Conservation (phyloP, 1,284 basidiomycete genomes). For the Chondrostereum purpureum region DNA sequence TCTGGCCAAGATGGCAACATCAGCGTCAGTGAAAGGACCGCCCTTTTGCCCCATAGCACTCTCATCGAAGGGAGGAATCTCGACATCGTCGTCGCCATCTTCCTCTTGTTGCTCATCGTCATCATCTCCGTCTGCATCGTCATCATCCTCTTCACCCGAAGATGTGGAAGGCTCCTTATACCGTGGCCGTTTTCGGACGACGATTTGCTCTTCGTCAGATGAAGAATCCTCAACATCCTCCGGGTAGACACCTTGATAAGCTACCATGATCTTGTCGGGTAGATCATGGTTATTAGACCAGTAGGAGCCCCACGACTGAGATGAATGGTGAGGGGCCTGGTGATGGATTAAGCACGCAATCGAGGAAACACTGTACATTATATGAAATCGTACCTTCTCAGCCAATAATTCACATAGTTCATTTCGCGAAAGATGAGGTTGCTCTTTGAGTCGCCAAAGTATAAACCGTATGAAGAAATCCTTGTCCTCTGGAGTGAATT, state of each 20-base stretch:
- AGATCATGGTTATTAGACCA: constrained; percentile 55
- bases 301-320: constrained; percentile 53
- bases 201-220: constrained; percentile 18
- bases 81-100: constrained; percentile 19
- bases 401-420: constrained; percentile 49
- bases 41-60: constrained; percentile 47
- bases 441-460: constrained; percentile 46
- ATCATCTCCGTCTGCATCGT: constrained; percentile 22
- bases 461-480: constrained; percentile 60
- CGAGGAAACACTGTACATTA: constrained; percentile 12
- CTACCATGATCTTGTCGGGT: constrained; percentile 56
- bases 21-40: constrained; percentile 45
- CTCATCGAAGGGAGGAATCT: constrained; percentile 31
- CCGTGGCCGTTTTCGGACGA: constrained; percentile 22
- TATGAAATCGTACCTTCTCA: constrained; percentile 41
- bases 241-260: constrained; percentile 33
- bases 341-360: constrained; percentile 11
- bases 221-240: constrained; percentile 17
- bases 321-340: constrained; percentile 56
- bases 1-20: constrained; percentile 49
- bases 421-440: constrained; percentile 43
- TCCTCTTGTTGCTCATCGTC: constrained; percentile 25
- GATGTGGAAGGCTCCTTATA: constrained; percentile 36
- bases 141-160: constrained; percentile 28
- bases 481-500: constrained; percentile 58